Evolutionary conservation across 257 asterid genomes (phyloP).

Genomic region (Voacanga thouarsii): DNA sequence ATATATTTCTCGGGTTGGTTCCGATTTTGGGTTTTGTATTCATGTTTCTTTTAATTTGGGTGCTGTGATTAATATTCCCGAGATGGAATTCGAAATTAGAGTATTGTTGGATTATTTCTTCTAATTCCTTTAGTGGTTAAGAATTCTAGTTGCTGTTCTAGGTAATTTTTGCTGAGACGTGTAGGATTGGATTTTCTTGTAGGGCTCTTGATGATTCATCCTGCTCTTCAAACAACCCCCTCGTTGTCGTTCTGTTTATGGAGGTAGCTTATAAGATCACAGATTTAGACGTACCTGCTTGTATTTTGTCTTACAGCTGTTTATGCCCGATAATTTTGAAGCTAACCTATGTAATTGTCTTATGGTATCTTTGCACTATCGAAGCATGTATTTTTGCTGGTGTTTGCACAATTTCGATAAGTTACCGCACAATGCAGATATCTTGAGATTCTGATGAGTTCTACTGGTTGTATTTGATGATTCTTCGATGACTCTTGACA

Average conservation of each 20-base stretch:
- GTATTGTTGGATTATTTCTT: not conserved
- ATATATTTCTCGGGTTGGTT: not conserved
- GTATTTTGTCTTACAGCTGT: not conserved
- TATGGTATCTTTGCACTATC: not conserved
- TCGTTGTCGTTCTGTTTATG: not conserved
- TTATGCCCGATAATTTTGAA: not conserved
- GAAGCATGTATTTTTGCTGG: not conserved
- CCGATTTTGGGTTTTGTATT: not conserved
- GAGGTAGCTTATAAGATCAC: not conserved
- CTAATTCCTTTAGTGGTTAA: not conserved
- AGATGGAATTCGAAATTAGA: not conserved
- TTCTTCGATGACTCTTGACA: constrained; percentile 33
- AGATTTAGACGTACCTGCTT: not conserved
- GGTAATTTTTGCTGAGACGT: not conserved
- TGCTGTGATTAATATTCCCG: not conserved
- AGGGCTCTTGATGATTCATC: not conserved
- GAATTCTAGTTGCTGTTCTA: not conserved
- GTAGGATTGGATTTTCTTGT: not conserved
- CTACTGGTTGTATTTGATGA: constrained; percentile 32
- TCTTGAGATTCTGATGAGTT: constrained; percentile 41
- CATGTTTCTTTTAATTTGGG: not conserved
- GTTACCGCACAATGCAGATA: constrained; percentile 6
- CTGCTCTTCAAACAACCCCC: too few species aligned
- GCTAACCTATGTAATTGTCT: constrained; percentile 1
- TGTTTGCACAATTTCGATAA: constrained; percentile 10